Evolutionary conservation across 1,139 yeast genomes (phyloP), one percentile per base, ranked within the genome.

Genomic region (Torulaspora pretoriensis): DNA sequence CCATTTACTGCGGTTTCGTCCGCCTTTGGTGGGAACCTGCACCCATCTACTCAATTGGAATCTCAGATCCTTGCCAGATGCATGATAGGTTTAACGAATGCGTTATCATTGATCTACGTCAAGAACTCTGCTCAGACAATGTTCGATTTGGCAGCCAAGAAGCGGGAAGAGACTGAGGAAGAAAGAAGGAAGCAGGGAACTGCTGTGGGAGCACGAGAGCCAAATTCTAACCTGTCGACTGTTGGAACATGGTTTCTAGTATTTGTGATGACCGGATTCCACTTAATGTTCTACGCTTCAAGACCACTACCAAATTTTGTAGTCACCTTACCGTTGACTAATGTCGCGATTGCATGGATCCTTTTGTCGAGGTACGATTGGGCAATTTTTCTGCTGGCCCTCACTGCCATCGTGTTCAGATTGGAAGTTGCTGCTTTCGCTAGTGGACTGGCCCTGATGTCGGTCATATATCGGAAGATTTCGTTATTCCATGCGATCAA

Each of bases 281-380:
- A 92, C 61, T 52, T 87, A 28, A 67, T 83, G 46, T 90, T 72
- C 67, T 90, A 90, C 61, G 71, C 85, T 5, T 75, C 95, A 2
- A 73, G 97, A 52, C 80, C 95, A 0, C 70, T 92, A 49, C 97
- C 97, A 8, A 90, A 90, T 64, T 85, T 88, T 64, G 67, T 90
- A 32, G 40, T 63, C 33, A 95, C 88, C 0, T 70, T 90, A 43
- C 96, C 97, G 1, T 59, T 87, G 31, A 82, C 84, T 2, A 77
- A 77, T 46, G 58, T 68, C 43, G 82, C 85, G 0, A 54, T 83
- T 35, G 68, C 80, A 9, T 71, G 70, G 55, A 58, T 81, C 12
- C 56, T 87, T 13, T 55, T 57, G 24, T 86, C 82, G 7, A 72
- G 77, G 38, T 66, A 70, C 50, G 56, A 72, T 0, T 48, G 55